Percentiles rank a stretch among this genome's conserved stretches.
Evolutionary conservation across 768 basidiomycete species (phyloP).

Genomic region (Podaxis rugospora): DNA sequence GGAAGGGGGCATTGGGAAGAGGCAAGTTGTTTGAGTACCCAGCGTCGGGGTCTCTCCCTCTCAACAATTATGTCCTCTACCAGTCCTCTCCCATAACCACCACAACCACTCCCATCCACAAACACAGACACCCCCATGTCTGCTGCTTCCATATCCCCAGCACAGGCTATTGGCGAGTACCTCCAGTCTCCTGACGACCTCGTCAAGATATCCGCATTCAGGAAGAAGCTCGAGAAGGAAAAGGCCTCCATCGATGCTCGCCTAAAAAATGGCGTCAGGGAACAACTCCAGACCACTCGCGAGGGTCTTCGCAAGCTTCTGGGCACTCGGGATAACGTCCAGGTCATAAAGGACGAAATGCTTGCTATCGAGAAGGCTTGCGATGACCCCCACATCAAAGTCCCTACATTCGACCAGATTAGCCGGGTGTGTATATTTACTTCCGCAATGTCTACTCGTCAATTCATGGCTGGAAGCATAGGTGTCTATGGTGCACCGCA

Average conservation of each 20-base stretch:
- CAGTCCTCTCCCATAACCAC: not conserved
- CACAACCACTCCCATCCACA: not conserved
- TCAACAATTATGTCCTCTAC: not conserved
- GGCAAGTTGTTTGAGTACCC: not conserved
- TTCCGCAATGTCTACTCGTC: not conserved
- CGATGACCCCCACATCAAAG: constrained; percentile 68
- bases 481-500: constrained; percentile 95
- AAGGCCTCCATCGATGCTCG: constrained; percentile 91
- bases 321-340: constrained; percentile 71
- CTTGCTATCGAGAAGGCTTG: constrained; percentile 71
- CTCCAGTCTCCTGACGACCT: constrained; percentile 94
- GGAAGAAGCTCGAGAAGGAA: constrained; percentile 95
- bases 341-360: constrained; percentile 85
- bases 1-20: not conserved
- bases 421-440: constrained; percentile 61
- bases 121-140: constrained; percentile 32
- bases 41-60: not conserved
- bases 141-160: constrained; percentile 63
- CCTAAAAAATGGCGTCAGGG: constrained; percentile 86
- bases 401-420: constrained; percentile 93
- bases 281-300: constrained; percentile 87
- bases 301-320: constrained; percentile 83
- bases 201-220: constrained; percentile 78
- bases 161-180: constrained; percentile 85
- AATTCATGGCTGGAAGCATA: constrained; percentile 25